Conservation (phyloP, 2,329 filamentous ascomycete species). For the Clonostachys rhizophaga region DNA sequence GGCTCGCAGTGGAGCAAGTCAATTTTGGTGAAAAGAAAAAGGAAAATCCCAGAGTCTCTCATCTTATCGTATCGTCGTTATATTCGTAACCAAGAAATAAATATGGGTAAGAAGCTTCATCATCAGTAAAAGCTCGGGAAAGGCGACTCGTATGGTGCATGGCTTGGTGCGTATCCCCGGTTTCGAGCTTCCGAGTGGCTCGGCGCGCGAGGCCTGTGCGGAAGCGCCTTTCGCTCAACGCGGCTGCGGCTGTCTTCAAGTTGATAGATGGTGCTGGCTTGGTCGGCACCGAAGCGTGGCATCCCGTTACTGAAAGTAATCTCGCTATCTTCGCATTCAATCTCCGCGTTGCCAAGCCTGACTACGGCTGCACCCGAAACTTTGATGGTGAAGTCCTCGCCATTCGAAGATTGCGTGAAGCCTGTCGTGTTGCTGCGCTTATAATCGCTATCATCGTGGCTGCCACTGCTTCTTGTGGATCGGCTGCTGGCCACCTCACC, state of each 20-base stretch:
- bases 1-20: not conserved
- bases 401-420: constrained; percentile 49
- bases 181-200: constrained; percentile 44
- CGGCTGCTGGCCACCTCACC: constrained; percentile 45
- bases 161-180: constrained; percentile 21
- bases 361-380: constrained; percentile 52
- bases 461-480: constrained; percentile 53
- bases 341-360: constrained; percentile 50
- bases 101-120: not conserved
- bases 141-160: constrained; percentile 13
- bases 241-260: constrained; percentile 41
- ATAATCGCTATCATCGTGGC: constrained; percentile 61
- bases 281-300: constrained; percentile 43
- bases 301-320: constrained; percentile 44
- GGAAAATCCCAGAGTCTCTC: too few relatives aligned
- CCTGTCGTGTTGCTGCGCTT: constrained; percentile 57
- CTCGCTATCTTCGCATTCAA: constrained; percentile 57
- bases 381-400: constrained; percentile 59
- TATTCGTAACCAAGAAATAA: constrained; percentile 6
- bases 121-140: constrained; percentile 4
- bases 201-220: constrained; percentile 37
- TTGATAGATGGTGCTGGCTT: constrained; percentile 40
- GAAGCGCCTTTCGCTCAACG: constrained; percentile 34
- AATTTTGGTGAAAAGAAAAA: not conserved
- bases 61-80: constrained; percentile 1